These are phyloP conservation scores for Aspergillus puulaauensis DNA, from an alignment of 2,329 filamentous ascomycete genomes.

Conservation along the genomic window DNA sequence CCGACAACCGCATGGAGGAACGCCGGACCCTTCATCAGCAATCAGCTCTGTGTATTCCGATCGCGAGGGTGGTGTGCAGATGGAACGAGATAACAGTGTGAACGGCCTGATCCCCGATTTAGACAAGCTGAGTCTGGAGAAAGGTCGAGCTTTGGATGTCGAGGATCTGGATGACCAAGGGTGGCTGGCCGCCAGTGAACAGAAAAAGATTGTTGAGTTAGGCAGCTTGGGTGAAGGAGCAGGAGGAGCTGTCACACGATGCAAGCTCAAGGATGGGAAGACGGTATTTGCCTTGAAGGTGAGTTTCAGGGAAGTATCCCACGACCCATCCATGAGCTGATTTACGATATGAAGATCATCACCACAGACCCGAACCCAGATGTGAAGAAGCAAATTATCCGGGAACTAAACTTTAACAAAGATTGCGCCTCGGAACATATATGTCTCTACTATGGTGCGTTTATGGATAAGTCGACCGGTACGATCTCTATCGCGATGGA, in stretches of 20 bases:
- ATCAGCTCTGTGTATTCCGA: conserved; percentile 84
- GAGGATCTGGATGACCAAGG: conserved; percentile 93
- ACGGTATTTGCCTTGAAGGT: conserved; percentile 97
- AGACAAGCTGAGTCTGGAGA: conserved; percentile 78
- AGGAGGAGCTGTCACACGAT: conserved; percentile 90
- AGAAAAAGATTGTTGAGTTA: conserved; percentile 82
- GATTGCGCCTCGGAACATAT: conserved; percentile 95
- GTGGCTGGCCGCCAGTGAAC: conserved; percentile 89
- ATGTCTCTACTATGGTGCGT: conserved; percentile 95
- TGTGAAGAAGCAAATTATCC: conserved; percentile 96
- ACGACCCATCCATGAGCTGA: conserved; percentile 2
- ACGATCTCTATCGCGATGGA: conserved; percentile 99
- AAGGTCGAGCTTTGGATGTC: conserved; percentile 80
- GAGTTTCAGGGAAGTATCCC: conserved; percentile 24
- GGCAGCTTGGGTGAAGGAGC: conserved; percentile 92
- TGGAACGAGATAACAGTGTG: conserved; percentile 81
- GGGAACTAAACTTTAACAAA: conserved; percentile 97
- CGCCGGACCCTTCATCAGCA: conserved; percentile 82
- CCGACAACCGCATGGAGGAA: conserved; percentile 60
- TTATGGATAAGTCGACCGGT: conserved; percentile 91
- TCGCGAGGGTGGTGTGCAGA: conserved; percentile 68
- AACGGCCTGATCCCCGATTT: conserved; percentile 74
- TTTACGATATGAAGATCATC: conserved; percentile 67
- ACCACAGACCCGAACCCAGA: conserved; percentile 97
- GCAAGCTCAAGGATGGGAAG: conserved; percentile 84